Evolutionary conservation across 108 stramenopile species (phyloP).

Genomic region (Fistulifera pelliculosa): DNA sequence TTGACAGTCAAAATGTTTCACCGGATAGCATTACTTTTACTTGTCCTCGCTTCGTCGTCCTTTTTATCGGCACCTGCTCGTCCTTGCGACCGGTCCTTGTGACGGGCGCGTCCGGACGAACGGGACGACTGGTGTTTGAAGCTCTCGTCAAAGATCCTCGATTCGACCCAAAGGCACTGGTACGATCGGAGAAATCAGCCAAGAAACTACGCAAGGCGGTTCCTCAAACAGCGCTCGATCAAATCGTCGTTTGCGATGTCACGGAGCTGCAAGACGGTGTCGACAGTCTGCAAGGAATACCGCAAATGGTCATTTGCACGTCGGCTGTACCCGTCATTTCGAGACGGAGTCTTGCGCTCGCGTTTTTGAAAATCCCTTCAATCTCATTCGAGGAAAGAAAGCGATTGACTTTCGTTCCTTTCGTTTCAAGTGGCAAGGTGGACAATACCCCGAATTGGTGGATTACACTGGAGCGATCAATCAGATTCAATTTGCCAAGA

Average conservation of each 20-base stretch:
- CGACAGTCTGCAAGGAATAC: constrained; percentile 1
- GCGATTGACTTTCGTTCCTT: constrained; percentile 48
- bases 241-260: constrained; percentile 53
- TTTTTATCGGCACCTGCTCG: not conserved
- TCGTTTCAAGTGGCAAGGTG: constrained; percentile 46
- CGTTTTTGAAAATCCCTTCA: constrained; percentile 42
- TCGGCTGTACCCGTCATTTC: constrained; percentile 53
- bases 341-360: constrained; percentile 31
- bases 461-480: constrained; percentile 66
- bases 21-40: too few relatives aligned
- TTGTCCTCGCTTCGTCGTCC: not conserved
- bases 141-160: constrained; percentile 34
- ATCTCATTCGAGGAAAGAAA: constrained; percentile 35
- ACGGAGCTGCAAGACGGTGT: constrained; percentile 26
- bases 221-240: constrained; percentile 37
- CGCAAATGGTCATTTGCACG: constrained; percentile 67
- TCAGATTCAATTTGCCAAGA: constrained; percentile 79
- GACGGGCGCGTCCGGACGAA: constrained; percentile 48
- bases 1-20: too few relatives aligned
- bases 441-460: constrained; percentile 64
- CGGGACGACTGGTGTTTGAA: constrained; percentile 49
- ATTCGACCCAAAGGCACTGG: constrained; percentile 48
- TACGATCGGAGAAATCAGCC: constrained; percentile 42
- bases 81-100: constrained; percentile 17
- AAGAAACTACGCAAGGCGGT: constrained; percentile 29